Evolutionary conservation across 148 eudicot species (phyloP).

Genomic region (Camellia sinensis): DNA sequence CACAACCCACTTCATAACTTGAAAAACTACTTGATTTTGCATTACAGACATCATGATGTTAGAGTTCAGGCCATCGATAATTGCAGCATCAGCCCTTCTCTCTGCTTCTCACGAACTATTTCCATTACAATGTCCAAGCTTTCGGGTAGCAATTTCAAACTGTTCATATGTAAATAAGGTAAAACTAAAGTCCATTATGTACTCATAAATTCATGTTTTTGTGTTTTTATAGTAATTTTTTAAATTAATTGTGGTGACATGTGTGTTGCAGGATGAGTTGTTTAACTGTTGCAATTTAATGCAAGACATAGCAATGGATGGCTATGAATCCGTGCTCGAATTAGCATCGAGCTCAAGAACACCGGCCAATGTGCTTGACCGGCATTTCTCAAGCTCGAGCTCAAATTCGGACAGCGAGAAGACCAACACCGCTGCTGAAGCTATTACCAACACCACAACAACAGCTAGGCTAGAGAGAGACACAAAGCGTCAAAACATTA

Average conservation of each 20-base stretch:
- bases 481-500: conserved; percentile 12
- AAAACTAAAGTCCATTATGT: neutral
- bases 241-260: conserved; percentile 5
- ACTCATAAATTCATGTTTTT: too few relatives aligned
- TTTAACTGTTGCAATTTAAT: conserved; percentile 31
- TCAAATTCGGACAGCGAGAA: conserved; percentile 11
- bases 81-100: conserved; percentile 55
- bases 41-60: conserved; percentile 39
- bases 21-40: neutral
- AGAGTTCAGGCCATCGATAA: conserved; percentile 50
- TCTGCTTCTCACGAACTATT: conserved; percentile 47
- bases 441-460: neutral
- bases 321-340: conserved; percentile 32
- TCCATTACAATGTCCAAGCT: conserved; percentile 40
- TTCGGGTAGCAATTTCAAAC: conserved; percentile 30
- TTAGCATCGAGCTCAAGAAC: conserved; percentile 29
- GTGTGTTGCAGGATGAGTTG: conserved; percentile 31
- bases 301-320: conserved; percentile 33
- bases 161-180: conserved; percentile 26
- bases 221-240: neutral
- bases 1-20: neutral
- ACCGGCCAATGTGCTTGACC: conserved; percentile 37
- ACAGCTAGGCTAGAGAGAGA: conserved; percentile 9
- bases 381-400: conserved; percentile 18
- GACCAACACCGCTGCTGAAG: conserved; percentile 2